These are phyloP conservation scores for Diutina pseudorugosa DNA, from an alignment of 1,139 yeast species.

Conservation along the genomic window DNA sequence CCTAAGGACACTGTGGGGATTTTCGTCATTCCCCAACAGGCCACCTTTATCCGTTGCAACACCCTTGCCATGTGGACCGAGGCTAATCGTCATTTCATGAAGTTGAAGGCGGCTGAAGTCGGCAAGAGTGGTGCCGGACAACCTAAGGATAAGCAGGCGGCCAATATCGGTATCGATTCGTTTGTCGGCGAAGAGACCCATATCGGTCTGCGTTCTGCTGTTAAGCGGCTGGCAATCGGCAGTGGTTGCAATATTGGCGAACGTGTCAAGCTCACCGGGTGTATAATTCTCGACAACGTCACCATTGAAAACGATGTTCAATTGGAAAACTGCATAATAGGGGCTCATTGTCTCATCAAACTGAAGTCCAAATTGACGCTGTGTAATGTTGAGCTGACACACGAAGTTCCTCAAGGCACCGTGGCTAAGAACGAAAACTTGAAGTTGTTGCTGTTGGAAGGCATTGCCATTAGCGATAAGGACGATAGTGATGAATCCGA, in stretches of 20 bases:
- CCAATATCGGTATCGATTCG: slow-evolving; percentile 84
- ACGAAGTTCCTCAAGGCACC: slow-evolving; percentile 48
- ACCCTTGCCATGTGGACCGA: slow-evolving; percentile 77
- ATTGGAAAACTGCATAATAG: slow-evolving; percentile 83
- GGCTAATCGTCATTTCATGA: slow-evolving; percentile 75
- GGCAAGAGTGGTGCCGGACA: background rate
- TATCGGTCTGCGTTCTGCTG: slow-evolving; percentile 70
- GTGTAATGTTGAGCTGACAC: slow-evolving; percentile 78
- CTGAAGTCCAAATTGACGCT: slow-evolving; percentile 51
- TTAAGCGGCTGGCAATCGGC: slow-evolving; percentile 74
- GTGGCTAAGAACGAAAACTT: slow-evolving; percentile 77
- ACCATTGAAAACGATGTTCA: slow-evolving; percentile 70
- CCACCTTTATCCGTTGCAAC: slow-evolving; percentile 65
- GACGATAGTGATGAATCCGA: slow-evolving; percentile 11
- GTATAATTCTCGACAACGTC: slow-evolving; percentile 63
- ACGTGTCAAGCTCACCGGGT: slow-evolving; percentile 80
- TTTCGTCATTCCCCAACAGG: slow-evolving; percentile 49
- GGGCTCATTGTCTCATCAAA: slow-evolving; percentile 51
- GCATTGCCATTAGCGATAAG: slow-evolving; percentile 20
- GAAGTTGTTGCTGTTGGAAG: slow-evolving; percentile 50
- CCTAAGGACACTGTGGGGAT: slow-evolving; percentile 52
- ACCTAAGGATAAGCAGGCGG: slow-evolving; percentile 45
- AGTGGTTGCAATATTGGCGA: slow-evolving; percentile 68
- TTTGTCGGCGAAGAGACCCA: slow-evolving; percentile 47
- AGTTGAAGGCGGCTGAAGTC: slow-evolving; percentile 20